phyloP scores from a whole-genome alignment of 495 filamentous ascomycete genomes.

The Echria macrotheca region DNA sequence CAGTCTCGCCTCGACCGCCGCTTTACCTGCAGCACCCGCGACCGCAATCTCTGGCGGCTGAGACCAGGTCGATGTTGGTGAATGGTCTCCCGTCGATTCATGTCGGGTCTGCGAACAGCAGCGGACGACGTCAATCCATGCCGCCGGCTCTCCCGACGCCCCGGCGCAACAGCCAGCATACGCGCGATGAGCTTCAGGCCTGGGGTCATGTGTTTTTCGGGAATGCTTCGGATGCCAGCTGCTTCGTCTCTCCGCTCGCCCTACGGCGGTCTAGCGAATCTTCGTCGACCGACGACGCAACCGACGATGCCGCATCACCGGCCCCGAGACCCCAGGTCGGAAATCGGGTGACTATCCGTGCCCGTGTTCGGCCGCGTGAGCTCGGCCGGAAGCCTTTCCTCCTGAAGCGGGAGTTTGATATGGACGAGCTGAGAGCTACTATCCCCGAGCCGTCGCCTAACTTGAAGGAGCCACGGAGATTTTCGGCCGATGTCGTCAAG shows the following conservation, averaged over 20 bases:
- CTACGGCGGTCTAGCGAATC: slow-evolving; percentile 28
- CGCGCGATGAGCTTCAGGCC: slow-evolving; percentile 25
- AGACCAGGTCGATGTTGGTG: slow-evolving; percentile 27
- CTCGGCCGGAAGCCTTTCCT: slow-evolving; percentile 40
- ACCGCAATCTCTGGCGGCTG: slow-evolving; percentile 19
- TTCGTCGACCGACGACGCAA: slow-evolving; percentile 13
- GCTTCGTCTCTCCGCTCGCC: slow-evolving; percentile 37
- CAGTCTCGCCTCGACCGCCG: slow-evolving; percentile 4
- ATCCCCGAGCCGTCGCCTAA: slow-evolving; percentile 23
- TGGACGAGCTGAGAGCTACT: slow-evolving; percentile 37
- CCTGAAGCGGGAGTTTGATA: slow-evolving; percentile 42
- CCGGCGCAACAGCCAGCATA: slow-evolving; percentile 15
- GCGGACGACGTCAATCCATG: slow-evolving; percentile 20
- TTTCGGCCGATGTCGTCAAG: slow-evolving; percentile 6
- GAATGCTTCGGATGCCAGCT: slow-evolving; percentile 29
- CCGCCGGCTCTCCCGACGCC: slow-evolving; percentile 4
- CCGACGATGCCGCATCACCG: neutral
- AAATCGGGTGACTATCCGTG: slow-evolving; percentile 39
- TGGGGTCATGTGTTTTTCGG: slow-evolving; percentile 34
- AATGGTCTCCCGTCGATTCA: slow-evolving; percentile 11
- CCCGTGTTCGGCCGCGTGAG: slow-evolving; percentile 37
- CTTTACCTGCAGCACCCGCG: slow-evolving; percentile 12
- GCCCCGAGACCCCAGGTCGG: slow-evolving; percentile 8
- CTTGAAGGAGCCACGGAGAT: slow-evolving; percentile 1
- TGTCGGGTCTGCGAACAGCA: neutral